These are phyloP conservation scores for Xylaria longipes DNA, from an alignment of 495 filamentous ascomycete species.

Conservation along the genomic window DNA sequence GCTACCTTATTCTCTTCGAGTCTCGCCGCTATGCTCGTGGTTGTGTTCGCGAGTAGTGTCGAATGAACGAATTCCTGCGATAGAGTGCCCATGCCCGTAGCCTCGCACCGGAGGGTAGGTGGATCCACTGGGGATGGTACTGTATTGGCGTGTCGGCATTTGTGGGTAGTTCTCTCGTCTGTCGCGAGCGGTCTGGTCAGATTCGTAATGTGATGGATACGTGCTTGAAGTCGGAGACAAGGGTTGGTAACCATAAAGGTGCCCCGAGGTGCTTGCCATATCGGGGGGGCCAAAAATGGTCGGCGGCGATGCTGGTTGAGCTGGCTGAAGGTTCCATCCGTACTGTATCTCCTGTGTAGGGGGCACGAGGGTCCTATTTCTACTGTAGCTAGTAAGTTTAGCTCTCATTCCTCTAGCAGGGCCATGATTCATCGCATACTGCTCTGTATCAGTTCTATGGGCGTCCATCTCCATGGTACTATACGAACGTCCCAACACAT, in stretches of 20 bases:
- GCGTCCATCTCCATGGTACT: background rate
- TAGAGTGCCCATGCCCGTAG: background rate
- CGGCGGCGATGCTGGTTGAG: background rate
- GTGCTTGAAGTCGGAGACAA: slow-evolving; percentile 13
- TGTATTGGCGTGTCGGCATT: slow-evolving; percentile 6
- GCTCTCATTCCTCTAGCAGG: background rate
- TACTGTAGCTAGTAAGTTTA: background rate
- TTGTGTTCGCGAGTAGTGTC: background rate
- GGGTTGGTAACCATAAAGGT: background rate
- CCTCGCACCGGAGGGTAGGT: background rate
- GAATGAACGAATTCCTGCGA: background rate
- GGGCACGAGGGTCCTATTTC: background rate
- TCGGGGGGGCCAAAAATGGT: background rate
- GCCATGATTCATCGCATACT: slow-evolving; percentile 7
- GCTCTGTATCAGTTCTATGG: background rate
- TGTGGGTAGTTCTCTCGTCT: background rate
- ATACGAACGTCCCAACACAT: background rate
- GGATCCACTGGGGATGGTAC: background rate
- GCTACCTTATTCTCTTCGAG: background rate
- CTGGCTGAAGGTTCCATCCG: background rate
- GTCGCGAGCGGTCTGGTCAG: background rate
- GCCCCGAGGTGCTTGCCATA: background rate
- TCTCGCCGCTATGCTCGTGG: background rate
- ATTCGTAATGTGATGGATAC: slow-evolving; percentile 13
- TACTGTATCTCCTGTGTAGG: slow-evolving; percentile 2